phyloP scores from a whole-genome alignment of 108 stramenopile species.

The Cylindrotheca fusiformis region DNA sequence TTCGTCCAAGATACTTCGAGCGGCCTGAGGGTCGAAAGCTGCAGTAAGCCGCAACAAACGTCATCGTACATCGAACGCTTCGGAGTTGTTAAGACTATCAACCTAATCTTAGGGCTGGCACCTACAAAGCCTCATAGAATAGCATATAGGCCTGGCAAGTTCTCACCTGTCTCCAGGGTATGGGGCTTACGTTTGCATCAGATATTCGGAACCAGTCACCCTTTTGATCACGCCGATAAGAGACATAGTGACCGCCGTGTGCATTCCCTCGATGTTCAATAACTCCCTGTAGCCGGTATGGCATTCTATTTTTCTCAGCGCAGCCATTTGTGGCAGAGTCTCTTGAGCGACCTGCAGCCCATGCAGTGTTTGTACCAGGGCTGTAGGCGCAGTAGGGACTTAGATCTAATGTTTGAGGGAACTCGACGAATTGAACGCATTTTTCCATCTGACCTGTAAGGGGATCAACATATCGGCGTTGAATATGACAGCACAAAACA shows the following conservation, averaged over 20 bases:
- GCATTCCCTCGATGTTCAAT: constrained; percentile 81
- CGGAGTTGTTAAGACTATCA: too few relatives aligned
- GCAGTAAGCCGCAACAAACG: too few relatives aligned
- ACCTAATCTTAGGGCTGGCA: too few relatives aligned
- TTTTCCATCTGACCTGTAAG: constrained; percentile 53
- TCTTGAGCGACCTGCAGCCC: constrained; percentile 26
- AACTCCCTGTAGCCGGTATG: constrained; percentile 64
- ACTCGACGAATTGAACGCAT: constrained; percentile 56
- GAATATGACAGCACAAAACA: constrained; percentile 72
- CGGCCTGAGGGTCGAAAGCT: too few relatives aligned
- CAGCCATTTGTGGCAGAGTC: background rate
- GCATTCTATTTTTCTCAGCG: constrained; percentile 6
- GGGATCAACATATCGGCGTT: constrained; percentile 79
- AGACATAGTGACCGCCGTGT: constrained; percentile 71
- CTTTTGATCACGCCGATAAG: constrained; percentile 52
- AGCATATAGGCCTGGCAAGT: constrained; percentile 82
- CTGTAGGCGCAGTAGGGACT: constrained; percentile 65
- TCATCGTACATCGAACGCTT: too few relatives aligned
- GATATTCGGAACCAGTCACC: constrained; percentile 60
- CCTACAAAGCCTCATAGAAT: constrained; percentile 81
- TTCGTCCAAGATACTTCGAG: too few relatives aligned
- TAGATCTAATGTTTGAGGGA: constrained; percentile 60
- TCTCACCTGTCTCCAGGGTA: constrained; percentile 65
- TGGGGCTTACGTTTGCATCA: constrained; percentile 45
- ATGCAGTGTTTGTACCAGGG: constrained; percentile 10